These are phyloP conservation scores for Lachnellula hyalina DNA, from an alignment of 2,329 filamentous ascomycete genomes.

Conservation along the genomic window DNA sequence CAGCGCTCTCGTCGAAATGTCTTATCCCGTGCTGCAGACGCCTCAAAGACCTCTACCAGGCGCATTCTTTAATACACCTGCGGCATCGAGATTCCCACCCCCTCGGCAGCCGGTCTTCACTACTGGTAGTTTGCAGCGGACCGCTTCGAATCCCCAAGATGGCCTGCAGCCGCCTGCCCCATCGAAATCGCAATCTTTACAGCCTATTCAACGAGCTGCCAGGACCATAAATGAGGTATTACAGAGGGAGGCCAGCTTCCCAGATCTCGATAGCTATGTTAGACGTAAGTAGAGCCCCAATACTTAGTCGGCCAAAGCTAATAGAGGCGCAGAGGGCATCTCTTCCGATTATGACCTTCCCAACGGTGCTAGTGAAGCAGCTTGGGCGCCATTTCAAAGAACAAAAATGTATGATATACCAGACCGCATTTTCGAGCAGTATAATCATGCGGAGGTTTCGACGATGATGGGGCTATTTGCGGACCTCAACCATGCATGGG, in stretches of 20 bases:
- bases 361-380: conserved; percentile 46
- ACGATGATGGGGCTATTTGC: conserved; percentile 96
- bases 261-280: conserved; percentile 84
- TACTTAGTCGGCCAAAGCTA: conserved; percentile 12
- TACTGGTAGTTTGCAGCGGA: conserved; percentile 18
- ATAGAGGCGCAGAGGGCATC: conserved; percentile 61
- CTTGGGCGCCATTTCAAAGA: conserved; percentile 88
- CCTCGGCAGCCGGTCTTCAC: conserved; percentile 49
- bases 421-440: conserved; percentile 86
- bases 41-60: conserved; percentile 70
- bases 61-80: conserved; percentile 71
- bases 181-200: conserved; percentile 40
- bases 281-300: conserved; percentile 57
- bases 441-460: conserved; percentile 78
- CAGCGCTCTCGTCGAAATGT: conserved; percentile 15
- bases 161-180: conserved; percentile 11
- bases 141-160: conserved; percentile 5
- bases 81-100: conserved; percentile 46
- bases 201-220: conserved; percentile 74
- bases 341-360: conserved; percentile 89
- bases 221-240: conserved; percentile 77
- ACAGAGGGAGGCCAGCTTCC: conserved; percentile 71
- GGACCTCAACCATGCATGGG: conserved; percentile 91
- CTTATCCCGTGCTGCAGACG: conserved; percentile 37
- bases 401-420: conserved; percentile 84